Base-by-base conservation (phyloP, 306 rosid genomes). In the Cucurbita ficifolia region DNA sequence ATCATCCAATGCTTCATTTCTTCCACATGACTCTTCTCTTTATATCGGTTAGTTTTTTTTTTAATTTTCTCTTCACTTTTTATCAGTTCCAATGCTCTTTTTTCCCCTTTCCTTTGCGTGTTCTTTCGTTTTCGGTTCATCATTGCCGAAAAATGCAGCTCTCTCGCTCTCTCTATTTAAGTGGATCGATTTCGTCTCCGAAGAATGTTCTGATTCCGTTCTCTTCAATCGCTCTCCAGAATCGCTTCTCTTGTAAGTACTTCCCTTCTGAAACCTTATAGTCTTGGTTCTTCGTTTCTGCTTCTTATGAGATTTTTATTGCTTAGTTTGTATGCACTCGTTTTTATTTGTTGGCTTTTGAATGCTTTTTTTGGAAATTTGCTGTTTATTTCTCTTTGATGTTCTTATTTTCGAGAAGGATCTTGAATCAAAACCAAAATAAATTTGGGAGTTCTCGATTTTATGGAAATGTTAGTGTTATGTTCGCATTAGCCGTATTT, bases 1-100 rank as follows among this genome's bases (percentile, higher is more conserved):
- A 77, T 87, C 75, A 73, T 74, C 77, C 3, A 52, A 46, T 78
- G 77, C 79, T 74, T 61, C 81, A 70, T 73, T 76, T 29, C 72
- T 54, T 70, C 65, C 60, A 36, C 78, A 75, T 70, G 75, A 52
- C 62, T 72, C 65, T 60, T 50, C 18, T 45, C 63, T 77, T 77
- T 64, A 43, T 52, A 72, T 79, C 82, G 80, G 82, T 81, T 29
- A 2, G 33, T 29, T 29, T 67, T 17, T 0, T 60, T 83, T 69
- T 70, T 2, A 67, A 12, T 46, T 16, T 18, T 21, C 8, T 49
- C 18, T 48, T 11, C 13, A 35, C 4, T 79, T 65, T 79, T 73
- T 60, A 17, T 53, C 68, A 79, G 3, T 77, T 65, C 46, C 4
- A 18, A 70, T 21, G n/a, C 17, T 10, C 43, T 71, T 11, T 54